Base-by-base conservation (phyloP, 2,329 filamentous ascomycete genomes). In the Nothophoma quercina region DNA sequence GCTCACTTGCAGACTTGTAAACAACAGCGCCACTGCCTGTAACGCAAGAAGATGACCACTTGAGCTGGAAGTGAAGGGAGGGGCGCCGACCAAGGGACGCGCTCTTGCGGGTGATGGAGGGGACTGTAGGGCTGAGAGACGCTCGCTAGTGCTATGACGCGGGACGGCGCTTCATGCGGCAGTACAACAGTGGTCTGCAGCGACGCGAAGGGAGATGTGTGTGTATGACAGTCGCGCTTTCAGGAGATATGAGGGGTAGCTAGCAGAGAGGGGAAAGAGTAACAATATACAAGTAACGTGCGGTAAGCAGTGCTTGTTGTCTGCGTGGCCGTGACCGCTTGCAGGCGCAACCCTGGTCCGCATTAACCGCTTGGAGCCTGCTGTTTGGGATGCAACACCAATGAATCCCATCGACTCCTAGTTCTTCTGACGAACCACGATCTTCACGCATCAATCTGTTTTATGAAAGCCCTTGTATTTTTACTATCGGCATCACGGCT, bases 111-210 rank as follows among this genome's bases (percentile, higher is more conserved):
- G 30, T 23, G 38, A 48, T n/a, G 9, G 50, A 53, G 50, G 50
- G 50, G 38, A 53, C 43, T 7, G 44, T 53, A 53, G 38, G 50
- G 50, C 50, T 53, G 50, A 53, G 15, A 33, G 50, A 43, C 43
- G 43, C 32, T 48, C 50, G 33, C 50, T 53, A 53, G 43, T 43
- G 50, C 43, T 53, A 53, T 43, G 50, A 53, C 50, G 50, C 50
- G 50, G 50, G 50, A 48, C 43, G 50, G 43, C 43, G 50, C 50
- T 52, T 47, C 43, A 25, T 47, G 43, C 36, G 36, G 43, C 36
- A 39, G 32, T 18, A 40, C 22, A 26, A 32, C 36, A 23, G 26
- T 8, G 34, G 25, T 23, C 19, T 30, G 42, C 36, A 38, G 18
- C 36, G 7, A 43, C n/a, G 22, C 5, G 35, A 15, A 16, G 10